Evolutionary conservation across 495 filamentous ascomycete genomes (phyloP).

Genomic region (Sporormia fimetaria): DNA sequence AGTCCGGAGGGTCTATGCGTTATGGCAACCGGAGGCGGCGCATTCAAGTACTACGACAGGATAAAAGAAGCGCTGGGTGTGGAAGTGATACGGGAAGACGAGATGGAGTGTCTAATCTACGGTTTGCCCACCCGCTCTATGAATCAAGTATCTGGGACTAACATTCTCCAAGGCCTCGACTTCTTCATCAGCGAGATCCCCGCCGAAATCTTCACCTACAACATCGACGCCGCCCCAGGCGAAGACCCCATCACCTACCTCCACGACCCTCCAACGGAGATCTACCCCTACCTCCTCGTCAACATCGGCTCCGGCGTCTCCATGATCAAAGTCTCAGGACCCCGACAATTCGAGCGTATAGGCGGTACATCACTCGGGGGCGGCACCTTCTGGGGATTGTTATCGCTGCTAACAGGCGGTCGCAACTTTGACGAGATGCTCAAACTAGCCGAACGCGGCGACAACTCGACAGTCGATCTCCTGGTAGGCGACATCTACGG

Average conservation of each 20-base stretch:
- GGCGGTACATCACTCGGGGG: slow-evolving; percentile 92
- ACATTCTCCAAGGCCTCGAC: slow-evolving; percentile 55
- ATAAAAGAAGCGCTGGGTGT: slow-evolving; percentile 70
- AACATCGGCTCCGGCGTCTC: slow-evolving; percentile 98
- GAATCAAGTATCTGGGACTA: slow-evolving; percentile 1
- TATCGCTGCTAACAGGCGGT: slow-evolving; percentile 80
- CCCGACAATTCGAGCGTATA: slow-evolving; percentile 71
- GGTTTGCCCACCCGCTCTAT: slow-evolving; percentile 39
- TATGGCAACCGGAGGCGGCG: slow-evolving; percentile 89
- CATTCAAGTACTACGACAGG: slow-evolving; percentile 90
- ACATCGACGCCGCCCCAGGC: no score
- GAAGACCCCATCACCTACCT: slow-evolving; percentile 80
- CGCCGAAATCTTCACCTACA: slow-evolving; percentile 91
- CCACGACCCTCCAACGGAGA: slow-evolving; percentile 48
- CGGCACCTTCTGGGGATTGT: slow-evolving; percentile 89
- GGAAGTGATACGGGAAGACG: slow-evolving; percentile 83
- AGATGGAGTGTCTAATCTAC: slow-evolving; percentile 97
- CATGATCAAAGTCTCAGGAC: slow-evolving; percentile 96
- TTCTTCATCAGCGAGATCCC: slow-evolving; percentile 99
- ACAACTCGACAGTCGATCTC: slow-evolving; percentile 91
- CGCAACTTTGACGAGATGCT: slow-evolving; percentile 93
- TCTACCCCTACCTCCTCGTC: slow-evolving; percentile 93
- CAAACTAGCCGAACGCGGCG: slow-evolving; percentile 81
- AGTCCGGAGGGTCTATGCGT: slow-evolving; percentile 59
- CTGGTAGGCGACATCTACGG: slow-evolving; percentile 97